Evolutionary conservation across 208 protist genomes (phyloP), one percentile per base, ranked within the genome.

Genomic region (Leishmania tarentolae): DNA sequence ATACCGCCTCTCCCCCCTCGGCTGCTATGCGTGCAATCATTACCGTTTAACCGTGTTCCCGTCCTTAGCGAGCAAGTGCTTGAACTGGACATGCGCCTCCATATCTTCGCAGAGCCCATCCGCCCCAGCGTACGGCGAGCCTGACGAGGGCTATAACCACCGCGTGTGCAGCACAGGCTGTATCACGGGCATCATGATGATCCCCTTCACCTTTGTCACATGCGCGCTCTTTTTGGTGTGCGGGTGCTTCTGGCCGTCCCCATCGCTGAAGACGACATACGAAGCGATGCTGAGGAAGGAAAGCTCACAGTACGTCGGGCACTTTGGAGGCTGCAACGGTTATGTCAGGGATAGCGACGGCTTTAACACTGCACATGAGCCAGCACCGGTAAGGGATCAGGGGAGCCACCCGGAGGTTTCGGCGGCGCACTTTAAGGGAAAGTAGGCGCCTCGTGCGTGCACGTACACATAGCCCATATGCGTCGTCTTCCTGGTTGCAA

Each of bases 101-200:
- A 57, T 77, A 79, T 84, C 79, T 40, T 83, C 83, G 11, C 78
- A 86, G 80, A 86, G 77, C 71, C 78, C 83, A 24, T 59, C 37
- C n/a, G 57, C 78, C 1, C 5, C 17, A 24, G 72, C 42, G 50
- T 47, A 78, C 79, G 78, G 85, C n/a, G 74, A 81, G 78, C 79
- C 75, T 13, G 84, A 73, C 46, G 86, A 88, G 82, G 86, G 83
- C 71, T 92, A 92, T 85, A 87, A 86, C 82, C 68, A 89, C 80
- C 82, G 82, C 42, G 83, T 90, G 35, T 92, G 89, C 78, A 87
- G 89, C 61, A 83, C 69, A 8, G 89, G 87, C 77, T 92, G 89
- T 80, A 85, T 86, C 53, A 80, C 87, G 24, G 79, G 63, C n/a
- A 79, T 92, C 66, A 71, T 92, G 76, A 80, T 92, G 79, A 86